A percentile compares a stretch with the other conserved stretches of the same genome.
Evolutionary conservation across 805 yeast species (phyloP).

Genomic region (Saccharomycopsis fermentans): DNA sequence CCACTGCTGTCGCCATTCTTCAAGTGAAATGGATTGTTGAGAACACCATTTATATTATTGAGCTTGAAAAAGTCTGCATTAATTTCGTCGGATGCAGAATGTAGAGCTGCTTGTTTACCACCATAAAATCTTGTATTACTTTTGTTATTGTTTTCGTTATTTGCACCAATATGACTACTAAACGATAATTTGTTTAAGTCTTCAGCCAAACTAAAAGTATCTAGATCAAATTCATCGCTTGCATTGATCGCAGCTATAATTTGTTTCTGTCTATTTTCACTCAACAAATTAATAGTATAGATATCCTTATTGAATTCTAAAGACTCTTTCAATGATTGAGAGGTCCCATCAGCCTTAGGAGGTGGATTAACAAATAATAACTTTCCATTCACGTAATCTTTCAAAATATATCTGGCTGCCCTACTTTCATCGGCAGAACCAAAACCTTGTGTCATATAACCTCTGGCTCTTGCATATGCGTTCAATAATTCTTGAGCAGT

Average conservation of each 20-base stretch:
- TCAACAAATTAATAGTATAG: constrained; percentile 53
- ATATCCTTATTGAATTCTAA: constrained; percentile 65
- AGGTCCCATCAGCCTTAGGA: constrained; percentile 56
- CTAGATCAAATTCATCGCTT: constrained; percentile 31
- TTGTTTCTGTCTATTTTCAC: constrained; percentile 67
- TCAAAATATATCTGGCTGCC: constrained; percentile 83
- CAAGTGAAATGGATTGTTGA: constrained; percentile 68
- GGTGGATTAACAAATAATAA: constrained; percentile 82
- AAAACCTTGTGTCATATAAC: constrained; percentile 94
- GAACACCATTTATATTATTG: constrained; percentile 51
- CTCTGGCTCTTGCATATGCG: constrained; percentile 94
- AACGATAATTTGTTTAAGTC: constrained; percentile 69
- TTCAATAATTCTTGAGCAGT: constrained; percentile 81
- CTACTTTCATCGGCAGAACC: constrained; percentile 96
- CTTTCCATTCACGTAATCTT: constrained; percentile 93
- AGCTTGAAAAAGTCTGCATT: constrained; percentile 79
- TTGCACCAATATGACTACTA: constrained; percentile 60
- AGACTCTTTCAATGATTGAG: constrained; percentile 40
- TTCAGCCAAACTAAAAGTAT: constrained; percentile 51
- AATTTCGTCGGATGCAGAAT: constrained; percentile 70
- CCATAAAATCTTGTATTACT: constrained; percentile 55
- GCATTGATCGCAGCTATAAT: constrained; percentile 49
- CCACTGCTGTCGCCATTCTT: constrained; percentile 21
- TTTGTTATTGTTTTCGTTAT: constrained; percentile 28
- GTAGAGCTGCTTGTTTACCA: constrained; percentile 73